phyloP scores from a whole-genome alignment of 2,329 filamentous ascomycete genomes.

The Fusarium camptoceras region DNA sequence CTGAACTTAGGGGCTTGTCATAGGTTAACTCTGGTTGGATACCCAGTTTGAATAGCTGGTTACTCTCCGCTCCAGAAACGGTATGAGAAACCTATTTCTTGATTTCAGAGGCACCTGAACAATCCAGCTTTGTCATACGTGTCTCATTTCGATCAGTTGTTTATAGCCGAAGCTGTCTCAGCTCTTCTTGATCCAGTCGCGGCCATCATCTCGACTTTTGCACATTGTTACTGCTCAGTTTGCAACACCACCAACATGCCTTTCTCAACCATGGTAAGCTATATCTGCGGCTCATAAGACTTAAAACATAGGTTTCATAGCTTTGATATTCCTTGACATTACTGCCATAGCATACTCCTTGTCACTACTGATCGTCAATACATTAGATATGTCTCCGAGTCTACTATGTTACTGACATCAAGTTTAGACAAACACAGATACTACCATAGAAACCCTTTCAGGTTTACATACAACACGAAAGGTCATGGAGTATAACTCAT shows the following conservation, averaged over 20 bases:
- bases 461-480: slow-evolving; percentile 9
- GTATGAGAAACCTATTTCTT: background rate
- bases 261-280: slow-evolving; percentile 36
- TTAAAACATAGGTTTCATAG: background rate
- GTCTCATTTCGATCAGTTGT: background rate
- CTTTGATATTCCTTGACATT: background rate
- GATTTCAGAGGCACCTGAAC: background rate
- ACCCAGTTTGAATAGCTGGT: background rate
- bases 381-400: background rate
- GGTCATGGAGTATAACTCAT: slow-evolving; percentile 43
- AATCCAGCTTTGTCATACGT: background rate
- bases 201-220: background rate
- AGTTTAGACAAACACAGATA: slow-evolving; percentile 24
- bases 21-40: background rate
- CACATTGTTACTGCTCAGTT: background rate
- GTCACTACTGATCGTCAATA: background rate
- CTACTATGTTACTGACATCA: background rate
- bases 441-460: slow-evolving; percentile 20
- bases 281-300: background rate
- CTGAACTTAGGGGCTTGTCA: background rate
- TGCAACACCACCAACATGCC: slow-evolving; percentile 4
- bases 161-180: slow-evolving; percentile 7
- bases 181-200: background rate
- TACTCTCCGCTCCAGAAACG: background rate
- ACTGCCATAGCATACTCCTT: background rate